Conservation (phyloP, 2,329 filamentous ascomycete genomes). For the Trichothecium roseum region DNA sequence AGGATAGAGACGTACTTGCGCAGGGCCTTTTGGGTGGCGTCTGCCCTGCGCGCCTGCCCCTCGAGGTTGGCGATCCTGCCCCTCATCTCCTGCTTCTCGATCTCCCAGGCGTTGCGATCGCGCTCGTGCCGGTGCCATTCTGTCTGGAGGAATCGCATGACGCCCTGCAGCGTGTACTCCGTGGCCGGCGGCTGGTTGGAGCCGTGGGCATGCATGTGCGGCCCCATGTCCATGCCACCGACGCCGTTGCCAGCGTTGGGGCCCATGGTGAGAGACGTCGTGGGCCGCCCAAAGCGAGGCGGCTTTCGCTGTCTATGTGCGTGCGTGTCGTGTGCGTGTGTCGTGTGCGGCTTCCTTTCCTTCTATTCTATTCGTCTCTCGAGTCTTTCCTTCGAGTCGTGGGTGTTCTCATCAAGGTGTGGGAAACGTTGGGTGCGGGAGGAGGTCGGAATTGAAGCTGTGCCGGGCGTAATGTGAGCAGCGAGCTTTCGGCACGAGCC, state of each 20-base stretch:
- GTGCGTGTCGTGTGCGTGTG: no score
- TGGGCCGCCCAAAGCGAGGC: conserved; percentile 5
- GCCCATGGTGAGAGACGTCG: conserved; percentile 26
- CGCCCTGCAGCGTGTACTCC: conserved; percentile 58
- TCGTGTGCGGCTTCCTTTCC: background rate
- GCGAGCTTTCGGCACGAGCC: no score
- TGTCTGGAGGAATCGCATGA: conserved; percentile 98
- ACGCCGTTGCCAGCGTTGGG: conserved; percentile 34
- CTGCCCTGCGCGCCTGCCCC: conserved; percentile 76
- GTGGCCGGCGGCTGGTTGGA: conserved; percentile 46
- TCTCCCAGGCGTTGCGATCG: conserved; percentile 97
- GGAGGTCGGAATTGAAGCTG: no score
- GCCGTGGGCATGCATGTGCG: conserved; percentile 33
- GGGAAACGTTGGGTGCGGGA: no score
- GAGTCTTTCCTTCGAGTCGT: no score
- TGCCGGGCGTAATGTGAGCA: no score
- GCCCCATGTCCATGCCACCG: conserved; percentile 33
- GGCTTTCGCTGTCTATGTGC: conserved; percentile 2
- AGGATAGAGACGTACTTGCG: conserved; percentile 86
- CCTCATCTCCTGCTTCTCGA: conserved; percentile 98
- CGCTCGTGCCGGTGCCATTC: conserved; percentile 99
- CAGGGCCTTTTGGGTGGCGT: conserved; percentile 78
- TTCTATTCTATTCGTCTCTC: no score
- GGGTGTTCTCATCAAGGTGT: no score
- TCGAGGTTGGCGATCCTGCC: conserved; percentile 90